phyloP scores from a whole-genome alignment of 2,329 filamentous ascomycete genomes.

The Leptographium lundbergii region DNA sequence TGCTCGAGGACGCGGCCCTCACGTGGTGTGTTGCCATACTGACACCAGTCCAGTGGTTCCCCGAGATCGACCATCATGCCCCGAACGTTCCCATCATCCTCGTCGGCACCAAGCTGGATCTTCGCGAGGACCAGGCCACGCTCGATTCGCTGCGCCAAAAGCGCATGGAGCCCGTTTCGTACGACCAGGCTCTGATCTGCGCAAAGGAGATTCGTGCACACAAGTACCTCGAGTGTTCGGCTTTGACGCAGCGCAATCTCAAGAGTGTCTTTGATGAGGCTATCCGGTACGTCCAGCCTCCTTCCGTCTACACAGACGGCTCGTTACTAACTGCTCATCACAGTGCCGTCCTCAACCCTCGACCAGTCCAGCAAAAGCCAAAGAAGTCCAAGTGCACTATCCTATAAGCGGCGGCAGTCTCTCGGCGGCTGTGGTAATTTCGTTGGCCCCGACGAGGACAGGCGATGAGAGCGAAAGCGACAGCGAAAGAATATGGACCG shows the following conservation, averaged over 20 bases:
- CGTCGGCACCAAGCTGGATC: constrained; percentile 91
- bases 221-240: constrained; percentile 97
- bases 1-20: neutral
- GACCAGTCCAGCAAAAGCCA: constrained; percentile 41
- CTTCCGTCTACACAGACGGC: constrained; percentile 5
- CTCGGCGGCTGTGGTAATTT: neutral
- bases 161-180: constrained; percentile 94
- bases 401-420: constrained; percentile 35
- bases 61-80: constrained; percentile 94
- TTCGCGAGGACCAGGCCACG: constrained; percentile 78
- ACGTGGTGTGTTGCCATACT: neutral
- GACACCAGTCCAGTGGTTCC: constrained; percentile 60
- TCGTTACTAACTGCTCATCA: constrained; percentile 12
- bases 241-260: constrained; percentile 87
- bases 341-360: constrained; percentile 61
- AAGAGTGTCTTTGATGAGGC: constrained; percentile 99
- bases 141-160: constrained; percentile 73
- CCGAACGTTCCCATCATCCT: constrained; percentile 93
- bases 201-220: constrained; percentile 91
- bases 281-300: constrained; percentile 60
- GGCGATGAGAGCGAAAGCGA: neutral
- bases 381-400: constrained; percentile 60
- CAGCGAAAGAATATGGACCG: neutral
- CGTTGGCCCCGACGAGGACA: neutral
- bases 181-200: constrained; percentile 78